Evolutionary conservation across 345 rosid species (phyloP), one percentile per base, ranked within the genome.

Genomic region (Pistacia vera): DNA sequence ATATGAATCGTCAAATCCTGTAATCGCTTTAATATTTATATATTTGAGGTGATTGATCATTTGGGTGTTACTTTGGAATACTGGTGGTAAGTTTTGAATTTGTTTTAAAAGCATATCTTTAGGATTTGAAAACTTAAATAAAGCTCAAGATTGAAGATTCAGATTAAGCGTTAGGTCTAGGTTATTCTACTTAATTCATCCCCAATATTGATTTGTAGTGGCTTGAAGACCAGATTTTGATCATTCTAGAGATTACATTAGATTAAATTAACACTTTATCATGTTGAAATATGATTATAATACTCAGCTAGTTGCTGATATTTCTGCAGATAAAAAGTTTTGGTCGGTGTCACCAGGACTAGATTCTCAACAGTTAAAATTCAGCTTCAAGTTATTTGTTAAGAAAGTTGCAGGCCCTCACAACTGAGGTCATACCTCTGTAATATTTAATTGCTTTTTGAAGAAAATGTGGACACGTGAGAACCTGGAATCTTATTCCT

Each of bases 401-500:
- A 28, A 68, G 13, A 57, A 49, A 49, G 52, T 25, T 36, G 1
- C 17, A 36, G 41, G 68, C 14, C 49, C 22, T 64, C n/a, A 18
- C 18, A 17, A 8, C 68, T 36, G n/a, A 64, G 44, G 16, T 52
- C 12, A 28, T 38, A 28, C 5, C 35, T 36, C 41, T 30, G 44
- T 65, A 9, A 49, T 13, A 20, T 44, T 49, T 62, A 28, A 8
- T 16, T 3, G 17, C 60, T 30, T 9, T 35, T 14, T 68, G 60
- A 54, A 54, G 60, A 55, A 30, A 54, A 33, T 10, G 72, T 54
- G 48, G 57, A 20, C 17, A 67, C 46, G n/a, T 22, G 41, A 13
- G 44, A 46, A 63, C 70, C 20, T 33, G 61, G 70, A 73, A 73
- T 74, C 77, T 13, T 63, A 74, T 63, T 35, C 63, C 61, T 8